A percentile compares a stretch with the other conserved stretches of the same genome.
Evolutionary conservation across 805 yeast species (phyloP).

Genomic region (Priceomyces carsonii): DNA sequence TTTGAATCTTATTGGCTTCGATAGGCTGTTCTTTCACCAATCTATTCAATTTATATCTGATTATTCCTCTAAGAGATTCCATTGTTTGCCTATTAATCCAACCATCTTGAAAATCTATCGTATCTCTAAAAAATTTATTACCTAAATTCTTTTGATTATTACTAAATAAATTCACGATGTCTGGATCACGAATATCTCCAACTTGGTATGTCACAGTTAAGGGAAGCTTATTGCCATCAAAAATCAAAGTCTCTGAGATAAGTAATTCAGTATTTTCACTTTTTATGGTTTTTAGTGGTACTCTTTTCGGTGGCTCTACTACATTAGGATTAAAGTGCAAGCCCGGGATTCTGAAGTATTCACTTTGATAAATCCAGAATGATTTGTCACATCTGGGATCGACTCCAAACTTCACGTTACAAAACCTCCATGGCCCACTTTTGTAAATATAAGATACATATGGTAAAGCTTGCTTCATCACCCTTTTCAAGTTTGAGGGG

Average conservation of each 20-base stretch:
- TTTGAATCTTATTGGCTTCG: conserved; percentile 41
- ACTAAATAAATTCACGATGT: conserved; percentile 47
- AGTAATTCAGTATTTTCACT: conserved; percentile 15
- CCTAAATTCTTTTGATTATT: conserved; percentile 28
- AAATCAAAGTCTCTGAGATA: conserved; percentile 47
- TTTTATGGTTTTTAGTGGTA: conserved; percentile 28
- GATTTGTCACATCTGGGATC: conserved; percentile 64
- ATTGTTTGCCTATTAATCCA: conserved; percentile 73
- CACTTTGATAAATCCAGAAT: conserved; percentile 76
- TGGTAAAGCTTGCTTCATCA: conserved; percentile 75
- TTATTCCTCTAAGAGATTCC: conserved; percentile 63
- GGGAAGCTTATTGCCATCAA: conserved; percentile 74
- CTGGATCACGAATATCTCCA: conserved; percentile 73
- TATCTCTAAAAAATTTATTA: conserved; percentile 32
- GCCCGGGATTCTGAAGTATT: conserved; percentile 65
- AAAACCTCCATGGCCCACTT: conserved; percentile 94
- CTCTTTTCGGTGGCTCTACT: conserved; percentile 11
- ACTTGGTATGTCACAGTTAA: conserved; percentile 72
- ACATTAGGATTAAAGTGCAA: conserved; percentile 14
- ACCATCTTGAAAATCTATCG: conserved; percentile 63
- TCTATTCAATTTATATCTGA: conserved; percentile 70
- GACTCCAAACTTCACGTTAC: conserved; percentile 74
- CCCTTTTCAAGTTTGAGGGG: conserved; percentile 46
- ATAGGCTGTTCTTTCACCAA: conserved; percentile 53
- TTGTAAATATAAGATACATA: conserved; percentile 78